These are phyloP conservation scores for Lasiosphaeria ovina DNA, from an alignment of 495 filamentous ascomycete species.

Conservation along the genomic window DNA sequence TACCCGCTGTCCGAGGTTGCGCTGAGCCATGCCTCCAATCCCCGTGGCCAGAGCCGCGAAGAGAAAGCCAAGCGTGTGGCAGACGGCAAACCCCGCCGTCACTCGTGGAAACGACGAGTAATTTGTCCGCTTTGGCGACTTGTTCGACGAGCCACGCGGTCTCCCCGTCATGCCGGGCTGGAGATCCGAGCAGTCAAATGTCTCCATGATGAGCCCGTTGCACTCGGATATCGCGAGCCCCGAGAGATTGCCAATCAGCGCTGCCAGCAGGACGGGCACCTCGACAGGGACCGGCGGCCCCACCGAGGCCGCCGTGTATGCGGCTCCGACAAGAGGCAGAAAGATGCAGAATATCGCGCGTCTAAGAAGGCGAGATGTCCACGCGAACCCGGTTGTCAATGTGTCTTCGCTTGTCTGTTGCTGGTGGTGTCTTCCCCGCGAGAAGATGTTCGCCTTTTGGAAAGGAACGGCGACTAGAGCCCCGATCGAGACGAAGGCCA, in stretches of 20 bases:
- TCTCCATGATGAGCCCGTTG: slow-evolving; percentile 75
- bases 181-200: slow-evolving; percentile 73
- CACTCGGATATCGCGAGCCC: slow-evolving; percentile 74
- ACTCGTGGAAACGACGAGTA: slow-evolving; percentile 69
- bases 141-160: slow-evolving; percentile 46
- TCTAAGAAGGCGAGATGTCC: slow-evolving; percentile 67
- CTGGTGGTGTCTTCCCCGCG: slow-evolving; percentile 53
- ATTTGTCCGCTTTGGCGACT: slow-evolving; percentile 56
- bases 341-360: slow-evolving; percentile 61
- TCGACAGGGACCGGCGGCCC: slow-evolving; percentile 57
- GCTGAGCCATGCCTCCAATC: slow-evolving; percentile 57
- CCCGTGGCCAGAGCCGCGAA: slow-evolving; percentile 63
- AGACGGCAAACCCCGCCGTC: slow-evolving; percentile 65
- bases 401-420: slow-evolving; percentile 54
- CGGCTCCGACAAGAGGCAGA: slow-evolving; percentile 62
- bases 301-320: slow-evolving; percentile 61
- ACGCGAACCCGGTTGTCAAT: slow-evolving; percentile 57
- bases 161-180: slow-evolving; percentile 59
- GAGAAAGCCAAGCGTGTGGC: slow-evolving; percentile 64
- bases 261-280: slow-evolving; percentile 65
- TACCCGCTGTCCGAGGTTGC: slow-evolving; percentile 61
- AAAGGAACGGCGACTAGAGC: slow-evolving; percentile 67
- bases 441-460: slow-evolving; percentile 66
- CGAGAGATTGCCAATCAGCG: slow-evolving; percentile 63
- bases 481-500: slow-evolving; percentile 62